phyloP scores from a whole-genome alignment of 257 asterid genomes.

The Forsythia viridissima region DNA sequence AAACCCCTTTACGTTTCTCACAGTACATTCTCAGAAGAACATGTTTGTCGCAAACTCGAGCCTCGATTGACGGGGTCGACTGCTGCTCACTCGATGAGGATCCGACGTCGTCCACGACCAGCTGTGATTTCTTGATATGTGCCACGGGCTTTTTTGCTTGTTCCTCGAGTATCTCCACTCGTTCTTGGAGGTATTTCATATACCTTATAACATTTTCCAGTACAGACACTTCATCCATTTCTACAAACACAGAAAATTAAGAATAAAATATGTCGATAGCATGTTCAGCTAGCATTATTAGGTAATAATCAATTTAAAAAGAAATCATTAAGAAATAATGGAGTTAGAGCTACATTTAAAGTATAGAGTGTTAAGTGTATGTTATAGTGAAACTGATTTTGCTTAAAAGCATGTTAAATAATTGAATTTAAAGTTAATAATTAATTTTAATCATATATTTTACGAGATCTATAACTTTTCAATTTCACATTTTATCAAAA shows the following conservation, averaged over 20 bases:
- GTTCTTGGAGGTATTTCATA: conserved; percentile 34
- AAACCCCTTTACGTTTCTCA: conserved; percentile 39
- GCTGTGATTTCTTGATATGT: conserved; percentile 37
- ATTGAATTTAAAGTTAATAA: too few species aligned
- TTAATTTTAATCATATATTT: too few species aligned
- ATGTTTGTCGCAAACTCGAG: conserved; percentile 33
- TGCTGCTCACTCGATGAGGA: conserved; percentile 26
- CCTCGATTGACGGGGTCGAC: conserved; percentile 46
- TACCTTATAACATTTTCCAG: conserved; percentile 47
- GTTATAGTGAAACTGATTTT: too few species aligned
- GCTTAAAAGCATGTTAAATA: too few species aligned
- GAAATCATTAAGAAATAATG: too few species aligned
- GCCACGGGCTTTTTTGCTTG: conserved; percentile 29
- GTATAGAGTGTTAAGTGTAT: too few species aligned
- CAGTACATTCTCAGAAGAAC: conserved; percentile 41
- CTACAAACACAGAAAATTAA: conserved; percentile 11
- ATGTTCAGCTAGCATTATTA: too few species aligned
- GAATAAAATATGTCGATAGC: too few species aligned
- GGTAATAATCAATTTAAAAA: too few species aligned
- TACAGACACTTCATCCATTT: conserved; percentile 45
- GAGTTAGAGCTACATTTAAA: too few species aligned
- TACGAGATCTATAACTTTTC: too few species aligned
- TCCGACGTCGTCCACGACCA: conserved; percentile 38
- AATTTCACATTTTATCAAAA: too few species aligned
- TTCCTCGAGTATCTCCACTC: conserved; percentile 42